Evolutionary conservation across 2,329 filamentous ascomycete genomes (phyloP).

Genomic region (Corynespora cassiicola): DNA sequence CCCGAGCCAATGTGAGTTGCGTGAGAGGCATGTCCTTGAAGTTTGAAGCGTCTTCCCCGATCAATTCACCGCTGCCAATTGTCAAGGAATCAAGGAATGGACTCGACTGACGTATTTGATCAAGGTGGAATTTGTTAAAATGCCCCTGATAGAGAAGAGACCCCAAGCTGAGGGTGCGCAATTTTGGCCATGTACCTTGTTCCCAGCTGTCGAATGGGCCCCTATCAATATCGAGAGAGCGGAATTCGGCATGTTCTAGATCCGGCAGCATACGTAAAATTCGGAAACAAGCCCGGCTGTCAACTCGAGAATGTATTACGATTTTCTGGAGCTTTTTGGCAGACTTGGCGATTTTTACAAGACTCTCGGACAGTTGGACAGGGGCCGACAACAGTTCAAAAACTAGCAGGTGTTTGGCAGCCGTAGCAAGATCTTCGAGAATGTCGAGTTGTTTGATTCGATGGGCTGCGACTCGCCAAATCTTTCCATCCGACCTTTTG

Average conservation of each 20-base stretch:
- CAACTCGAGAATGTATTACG: slow-evolving; percentile 28
- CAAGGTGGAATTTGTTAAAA: too few relatives aligned
- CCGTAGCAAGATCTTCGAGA: slow-evolving; percentile 45
- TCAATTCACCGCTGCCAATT: too few relatives aligned
- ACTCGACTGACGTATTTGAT: too few relatives aligned
- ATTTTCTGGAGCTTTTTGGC: slow-evolving; percentile 33
- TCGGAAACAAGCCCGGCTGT: too few relatives aligned
- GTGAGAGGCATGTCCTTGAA: not conserved
- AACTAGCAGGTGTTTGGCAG: slow-evolving; percentile 42
- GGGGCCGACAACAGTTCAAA: slow-evolving; percentile 39
- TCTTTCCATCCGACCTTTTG: slow-evolving; percentile 43
- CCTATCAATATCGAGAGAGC: too few relatives aligned
- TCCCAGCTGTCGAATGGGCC: too few relatives aligned
- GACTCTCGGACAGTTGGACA: slow-evolving; percentile 27
- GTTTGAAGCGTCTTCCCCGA: not conserved
- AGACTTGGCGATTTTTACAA: slow-evolving; percentile 36
- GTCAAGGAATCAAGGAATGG: too few relatives aligned
- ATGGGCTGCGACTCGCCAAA: slow-evolving; percentile 41
- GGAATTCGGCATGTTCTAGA: slow-evolving; percentile 33
- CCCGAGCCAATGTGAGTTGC: slow-evolving; percentile 1
- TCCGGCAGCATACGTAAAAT: too few relatives aligned
- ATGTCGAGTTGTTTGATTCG: slow-evolving; percentile 49
- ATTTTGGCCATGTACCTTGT: slow-evolving; percentile 27
- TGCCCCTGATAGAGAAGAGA: too few relatives aligned
- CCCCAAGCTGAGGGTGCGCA: slow-evolving; percentile 29